Conservation (phyloP, 495 filamentous ascomycete species). For the Sordaria brevicollis region DNA sequence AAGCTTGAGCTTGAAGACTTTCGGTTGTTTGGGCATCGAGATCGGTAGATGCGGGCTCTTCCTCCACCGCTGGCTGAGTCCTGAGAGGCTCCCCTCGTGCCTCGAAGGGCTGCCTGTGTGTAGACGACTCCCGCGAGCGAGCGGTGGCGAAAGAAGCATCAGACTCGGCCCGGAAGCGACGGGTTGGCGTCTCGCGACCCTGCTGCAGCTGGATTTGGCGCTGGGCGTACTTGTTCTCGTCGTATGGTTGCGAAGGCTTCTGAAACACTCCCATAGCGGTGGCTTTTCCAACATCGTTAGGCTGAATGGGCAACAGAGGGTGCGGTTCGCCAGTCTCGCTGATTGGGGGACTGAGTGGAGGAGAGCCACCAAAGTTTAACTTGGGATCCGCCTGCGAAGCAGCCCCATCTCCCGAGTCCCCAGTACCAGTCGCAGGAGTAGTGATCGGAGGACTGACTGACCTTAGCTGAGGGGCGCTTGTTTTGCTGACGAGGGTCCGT, state of each 20-base stretch:
- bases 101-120: conserved; percentile 11
- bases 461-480: conserved; percentile 39
- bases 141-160: conserved; percentile 14
- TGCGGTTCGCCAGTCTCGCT: conserved; percentile 55
- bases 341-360: conserved; percentile 63
- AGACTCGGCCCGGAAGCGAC: conserved; percentile 21
- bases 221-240: conserved; percentile 76
- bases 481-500: conserved; percentile 28
- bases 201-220: conserved; percentile 71
- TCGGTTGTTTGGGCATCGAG: conserved; percentile 20
- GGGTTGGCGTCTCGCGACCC: conserved; percentile 44
- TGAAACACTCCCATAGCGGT: conserved; percentile 79
- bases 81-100: conserved; percentile 6
- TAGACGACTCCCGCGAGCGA: conserved; percentile 25
- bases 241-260: conserved; percentile 62
- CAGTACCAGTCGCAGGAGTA: conserved; percentile 15
- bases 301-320: conserved; percentile 50
- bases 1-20: background rate
- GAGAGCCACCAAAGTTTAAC: conserved; percentile 38
- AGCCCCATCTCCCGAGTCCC: conserved; percentile 20
- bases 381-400: conserved; percentile 26
- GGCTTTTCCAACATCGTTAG: conserved; percentile 73
- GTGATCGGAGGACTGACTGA: conserved; percentile 28
- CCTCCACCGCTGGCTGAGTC: conserved; percentile 12
- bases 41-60: conserved; percentile 33